Evolutionary conservation across 805 yeast species (phyloP).

Genomic region (Cyberlindnera mississippiensis): DNA sequence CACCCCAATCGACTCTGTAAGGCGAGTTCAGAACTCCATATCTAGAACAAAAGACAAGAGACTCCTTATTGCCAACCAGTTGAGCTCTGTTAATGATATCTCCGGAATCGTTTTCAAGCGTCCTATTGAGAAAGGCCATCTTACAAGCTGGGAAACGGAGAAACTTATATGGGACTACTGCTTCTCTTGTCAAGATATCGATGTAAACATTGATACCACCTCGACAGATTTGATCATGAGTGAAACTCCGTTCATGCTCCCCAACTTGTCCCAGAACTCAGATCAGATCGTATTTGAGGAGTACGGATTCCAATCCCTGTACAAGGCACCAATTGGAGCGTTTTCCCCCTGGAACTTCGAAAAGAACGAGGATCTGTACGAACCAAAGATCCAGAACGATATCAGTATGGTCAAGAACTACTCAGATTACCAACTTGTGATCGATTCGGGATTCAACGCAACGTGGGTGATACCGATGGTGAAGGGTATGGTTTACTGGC

Average conservation of each 20-base stretch:
- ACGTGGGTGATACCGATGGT: conserved; percentile 86
- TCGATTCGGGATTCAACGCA: conserved; percentile 85
- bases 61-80: conserved; percentile 67
- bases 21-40: conserved; percentile 64
- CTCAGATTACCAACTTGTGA: conserved; percentile 67
- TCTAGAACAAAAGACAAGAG: conserved; percentile 73
- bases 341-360: conserved; percentile 58
- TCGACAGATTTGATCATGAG: conserved; percentile 65
- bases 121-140: conserved; percentile 86
- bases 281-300: conserved; percentile 95
- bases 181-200: conserved; percentile 32
- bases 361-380: conserved; percentile 27
- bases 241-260: conserved; percentile 79
- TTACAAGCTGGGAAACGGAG: conserved; percentile 88
- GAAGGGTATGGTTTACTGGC: conserved; percentile 71
- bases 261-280: conserved; percentile 74
- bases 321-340: conserved; percentile 59
- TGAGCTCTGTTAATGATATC: conserved; percentile 60
- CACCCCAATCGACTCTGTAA: conserved; percentile 33
- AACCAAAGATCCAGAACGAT: conserved; percentile 22
- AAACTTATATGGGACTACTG: conserved; percentile 85
- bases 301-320: conserved; percentile 70
- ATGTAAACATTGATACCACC: conserved; percentile 40
- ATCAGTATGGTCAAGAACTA: conserved; percentile 24
- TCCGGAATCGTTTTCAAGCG: conserved; percentile 71